Percentiles rank a stretch among this genome's conserved stretches.
These are phyloP conservation scores for Komagataella phaffii DNA, from an alignment of 805 yeast species.

Conservation along the genomic window DNA sequence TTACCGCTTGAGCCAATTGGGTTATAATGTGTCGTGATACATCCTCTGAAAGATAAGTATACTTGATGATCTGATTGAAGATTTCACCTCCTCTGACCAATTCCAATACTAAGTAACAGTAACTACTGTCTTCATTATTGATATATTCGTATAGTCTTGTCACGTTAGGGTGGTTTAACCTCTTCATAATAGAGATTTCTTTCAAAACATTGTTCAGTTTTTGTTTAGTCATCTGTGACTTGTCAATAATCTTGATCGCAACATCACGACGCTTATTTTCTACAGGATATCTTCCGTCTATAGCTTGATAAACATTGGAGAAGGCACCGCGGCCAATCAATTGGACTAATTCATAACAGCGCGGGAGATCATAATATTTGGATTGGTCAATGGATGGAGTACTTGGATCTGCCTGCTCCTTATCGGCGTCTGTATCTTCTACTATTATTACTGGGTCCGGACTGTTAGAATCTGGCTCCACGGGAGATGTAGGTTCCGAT, in stretches of 20 bases:
- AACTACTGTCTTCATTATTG: slow-evolving; percentile 28
- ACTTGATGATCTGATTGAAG: slow-evolving; percentile 66
- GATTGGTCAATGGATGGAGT: not conserved
- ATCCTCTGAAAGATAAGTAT: slow-evolving; percentile 65
- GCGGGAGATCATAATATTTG: slow-evolving; percentile 13
- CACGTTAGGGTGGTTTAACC: slow-evolving; percentile 46
- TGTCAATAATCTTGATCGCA: slow-evolving; percentile 69
- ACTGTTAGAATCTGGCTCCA: not conserved
- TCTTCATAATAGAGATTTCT: slow-evolving; percentile 65
- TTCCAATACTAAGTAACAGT: slow-evolving; percentile 56
- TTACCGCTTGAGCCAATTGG: slow-evolving; percentile 59
- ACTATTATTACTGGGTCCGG: not conserved
- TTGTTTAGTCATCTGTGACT: slow-evolving; percentile 34
- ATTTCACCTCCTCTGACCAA: slow-evolving; percentile 69
- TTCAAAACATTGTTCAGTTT: slow-evolving; percentile 48
- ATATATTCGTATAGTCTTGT: slow-evolving; percentile 39
- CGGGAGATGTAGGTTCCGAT: not conserved
- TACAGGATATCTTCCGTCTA: slow-evolving; percentile 26
- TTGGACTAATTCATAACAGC: slow-evolving; percentile 13
- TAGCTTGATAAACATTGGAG: slow-evolving; percentile 69
- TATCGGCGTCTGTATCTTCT: not conserved
- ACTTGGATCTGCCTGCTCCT: not conserved
- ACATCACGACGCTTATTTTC: slow-evolving; percentile 16
- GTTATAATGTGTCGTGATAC: slow-evolving; percentile 58
- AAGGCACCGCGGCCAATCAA: slow-evolving; percentile 81